These are phyloP conservation scores for Lactarius hengduanensis DNA, from an alignment of 768 basidiomycete genomes.

Conservation along the genomic window DNA sequence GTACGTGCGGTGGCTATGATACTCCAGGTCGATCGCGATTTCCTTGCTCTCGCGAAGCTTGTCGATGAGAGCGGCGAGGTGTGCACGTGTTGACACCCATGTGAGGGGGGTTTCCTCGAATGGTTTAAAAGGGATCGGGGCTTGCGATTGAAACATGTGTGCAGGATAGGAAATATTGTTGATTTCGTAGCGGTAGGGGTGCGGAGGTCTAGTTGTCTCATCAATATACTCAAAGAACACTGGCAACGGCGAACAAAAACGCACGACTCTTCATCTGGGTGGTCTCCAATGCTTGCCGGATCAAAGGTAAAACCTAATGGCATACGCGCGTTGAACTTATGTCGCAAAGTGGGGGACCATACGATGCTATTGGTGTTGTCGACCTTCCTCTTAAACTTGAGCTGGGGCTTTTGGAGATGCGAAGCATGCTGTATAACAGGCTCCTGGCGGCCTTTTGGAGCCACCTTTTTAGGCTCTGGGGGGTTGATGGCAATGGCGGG, in stretches of 20 bases:
- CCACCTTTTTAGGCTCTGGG: slow-evolving; percentile 36
- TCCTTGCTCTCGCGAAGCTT: slow-evolving; percentile 66
- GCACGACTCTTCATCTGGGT: slow-evolving; percentile 24
- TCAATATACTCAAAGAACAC: slow-evolving; percentile 8
- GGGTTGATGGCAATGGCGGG: slow-evolving; percentile 62
- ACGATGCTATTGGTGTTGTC: slow-evolving; percentile 56
- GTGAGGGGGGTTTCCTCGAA: slow-evolving; percentile 68
- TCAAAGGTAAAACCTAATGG: slow-evolving; percentile 67
- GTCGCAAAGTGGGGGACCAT: slow-evolving; percentile 68
- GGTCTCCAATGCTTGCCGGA: slow-evolving; percentile 34
- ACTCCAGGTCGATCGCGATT: slow-evolving; percentile 92
- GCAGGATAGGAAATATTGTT: slow-evolving; percentile 63
- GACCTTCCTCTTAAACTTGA: slow-evolving; percentile 57
- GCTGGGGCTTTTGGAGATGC: slow-evolving; percentile 79
- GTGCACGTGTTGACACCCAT: slow-evolving; percentile 61
- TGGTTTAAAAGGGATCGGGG: slow-evolving; percentile 52
- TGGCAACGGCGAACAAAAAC: neutral
- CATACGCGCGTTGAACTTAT: slow-evolving; percentile 82
- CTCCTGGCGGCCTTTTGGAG: slow-evolving; percentile 48
- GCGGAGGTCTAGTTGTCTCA: slow-evolving; percentile 39
- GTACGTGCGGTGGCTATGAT: slow-evolving; percentile 86
- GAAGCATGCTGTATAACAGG: slow-evolving; percentile 72
- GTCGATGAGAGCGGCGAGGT: slow-evolving; percentile 62
- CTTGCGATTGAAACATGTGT: slow-evolving; percentile 55
- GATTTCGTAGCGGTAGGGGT: slow-evolving; percentile 89